Base-by-base conservation (phyloP, 805 yeast genomes). In the Teunomyces gatunensis region DNA sequence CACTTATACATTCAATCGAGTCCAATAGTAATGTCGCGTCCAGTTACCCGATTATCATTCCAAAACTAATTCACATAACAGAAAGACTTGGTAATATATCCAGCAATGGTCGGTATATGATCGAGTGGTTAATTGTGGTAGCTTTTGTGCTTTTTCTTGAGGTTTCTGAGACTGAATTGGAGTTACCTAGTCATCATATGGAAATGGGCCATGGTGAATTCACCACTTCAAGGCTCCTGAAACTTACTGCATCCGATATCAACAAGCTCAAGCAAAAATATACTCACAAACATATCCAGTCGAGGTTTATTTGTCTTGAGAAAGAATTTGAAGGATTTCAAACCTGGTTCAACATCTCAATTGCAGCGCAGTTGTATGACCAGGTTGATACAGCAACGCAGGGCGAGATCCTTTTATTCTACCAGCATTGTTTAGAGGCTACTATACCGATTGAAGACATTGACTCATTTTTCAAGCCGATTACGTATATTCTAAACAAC, bases 361-460 rank as follows among this genome's bases (percentile, higher is more conserved):
- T 37, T 20, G 40, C 40, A 5, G 15, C 40, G n/a, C n/a, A n/a
- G n/a, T 37, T 37, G 29, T 37, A 37, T 11, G 28, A 9, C 5
- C 6, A 37, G 7, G 40, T 37, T 23, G 29, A 37, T 3, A n/a
- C 29, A 9, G 18, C 23, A 15, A 13, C 15, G 4, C 29, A 37
- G 12, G 23, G 7, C 11, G 40, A 37, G n/a, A 37, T 37, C 25
- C 40, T 37, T 20, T 37, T 37, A n/a, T 37, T 37, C 40, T 37
- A 21, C 10, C 40, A 37, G 17, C 40, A 37, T 23, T 37, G 13
- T 27, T 23, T 37, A 15, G 40, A 37, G 29, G 15, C 29, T 10
- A 6, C 10, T 20, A 11, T 37, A 29, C 15, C 40, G 11, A 13
- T 37, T 7, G 40, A 37, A 12, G 40, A 37, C 12, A 13, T 37